Evolutionary conservation across 176 grass and related monocot species (phyloP), one percentile per base, ranked within the genome.

Genomic region (Chloris gayana): DNA sequence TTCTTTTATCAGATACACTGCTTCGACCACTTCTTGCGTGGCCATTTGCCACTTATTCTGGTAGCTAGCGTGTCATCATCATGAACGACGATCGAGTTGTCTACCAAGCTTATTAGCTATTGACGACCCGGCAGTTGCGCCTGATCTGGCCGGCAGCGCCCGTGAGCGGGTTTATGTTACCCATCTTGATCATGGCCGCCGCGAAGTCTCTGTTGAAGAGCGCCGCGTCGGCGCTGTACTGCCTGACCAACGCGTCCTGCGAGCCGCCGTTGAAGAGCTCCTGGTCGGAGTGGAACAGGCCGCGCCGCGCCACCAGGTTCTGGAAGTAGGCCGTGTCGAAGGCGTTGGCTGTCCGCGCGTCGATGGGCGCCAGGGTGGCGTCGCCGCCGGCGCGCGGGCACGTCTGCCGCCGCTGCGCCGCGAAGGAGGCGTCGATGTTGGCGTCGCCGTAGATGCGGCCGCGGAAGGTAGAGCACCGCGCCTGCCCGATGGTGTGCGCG

Each of bases 171-270:
- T 27, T 12, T 15, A 95, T 77, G 35, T 44, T 77, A 1, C 87
- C 93, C 93, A 95, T 90, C 82, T 84, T 95, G 14, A 90, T 85
- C 93, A 95, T 92, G 9, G 90, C 93, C 78, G 72, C 77, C 0
- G 67, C 81, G 26, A 95, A 95, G 63, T 95, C 90, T 15, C n/a
- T 41, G 22, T 85, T 61, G 35, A 95, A 96, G 14, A 72, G 67
- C 19, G 41, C 59, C 1, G 14, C 59, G 5, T 92, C 77, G 56
- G 34, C 56, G 45, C 79, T 81, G 87, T 96, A 96, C 82, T 81
- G 83, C 74, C 63, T 63, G 9, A 92, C 93, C 29, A 77, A 58
- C 39, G 57, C 47, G 26, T 95, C 92, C 77, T 77, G 81, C 62
- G 89, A 6, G 1, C 89, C 92, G 76, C 84, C 84, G 71, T 89